A percentile compares a stretch with the other conserved stretches of the same genome.
phyloP scores from a whole-genome alignment of 1,284 basidiomycete genomes.

The Puccinia horiana region DNA sequence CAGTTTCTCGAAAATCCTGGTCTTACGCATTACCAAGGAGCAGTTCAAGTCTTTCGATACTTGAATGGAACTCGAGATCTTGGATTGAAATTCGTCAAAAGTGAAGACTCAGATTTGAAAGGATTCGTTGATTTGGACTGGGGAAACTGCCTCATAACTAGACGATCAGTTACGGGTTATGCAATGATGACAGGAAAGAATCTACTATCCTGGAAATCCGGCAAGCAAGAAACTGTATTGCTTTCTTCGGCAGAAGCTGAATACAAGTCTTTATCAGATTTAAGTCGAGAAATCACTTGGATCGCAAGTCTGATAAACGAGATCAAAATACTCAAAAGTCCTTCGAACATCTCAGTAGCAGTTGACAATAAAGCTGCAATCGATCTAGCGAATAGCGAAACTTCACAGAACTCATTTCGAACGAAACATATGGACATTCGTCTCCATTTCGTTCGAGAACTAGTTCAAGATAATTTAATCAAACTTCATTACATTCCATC shows the following conservation, averaged over 20 bases:
- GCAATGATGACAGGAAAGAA: neutral
- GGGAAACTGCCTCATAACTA: neutral
- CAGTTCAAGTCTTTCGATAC: too few species aligned
- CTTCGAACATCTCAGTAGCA: slow-evolving; percentile 51
- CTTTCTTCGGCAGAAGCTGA: slow-evolving; percentile 61
- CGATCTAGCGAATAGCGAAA: slow-evolving; percentile 57
- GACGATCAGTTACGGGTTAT: neutral
- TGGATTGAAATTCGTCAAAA: neutral
- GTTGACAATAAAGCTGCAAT: slow-evolving; percentile 61
- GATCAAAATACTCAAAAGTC: slow-evolving; percentile 51
- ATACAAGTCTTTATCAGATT: slow-evolving; percentile 63
- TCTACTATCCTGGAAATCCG: slow-evolving; percentile 59
- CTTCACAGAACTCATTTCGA: slow-evolving; percentile 54
- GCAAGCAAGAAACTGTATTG: slow-evolving; percentile 59
- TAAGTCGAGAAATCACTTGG: slow-evolving; percentile 60
- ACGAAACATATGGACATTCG: slow-evolving; percentile 63
- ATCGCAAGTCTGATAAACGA: slow-evolving; percentile 55
- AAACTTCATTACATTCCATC: too few species aligned
- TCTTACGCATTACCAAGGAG: neutral
- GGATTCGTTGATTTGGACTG: neutral
- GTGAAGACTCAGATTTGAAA: neutral
- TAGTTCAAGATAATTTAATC: too few species aligned
- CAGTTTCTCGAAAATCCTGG: neutral
- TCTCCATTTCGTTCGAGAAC: too few species aligned
- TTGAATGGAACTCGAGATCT: neutral